These are phyloP conservation scores for Hypholoma sublateritium DNA, from an alignment of 768 basidiomycete genomes.

Conservation along the genomic window DNA sequence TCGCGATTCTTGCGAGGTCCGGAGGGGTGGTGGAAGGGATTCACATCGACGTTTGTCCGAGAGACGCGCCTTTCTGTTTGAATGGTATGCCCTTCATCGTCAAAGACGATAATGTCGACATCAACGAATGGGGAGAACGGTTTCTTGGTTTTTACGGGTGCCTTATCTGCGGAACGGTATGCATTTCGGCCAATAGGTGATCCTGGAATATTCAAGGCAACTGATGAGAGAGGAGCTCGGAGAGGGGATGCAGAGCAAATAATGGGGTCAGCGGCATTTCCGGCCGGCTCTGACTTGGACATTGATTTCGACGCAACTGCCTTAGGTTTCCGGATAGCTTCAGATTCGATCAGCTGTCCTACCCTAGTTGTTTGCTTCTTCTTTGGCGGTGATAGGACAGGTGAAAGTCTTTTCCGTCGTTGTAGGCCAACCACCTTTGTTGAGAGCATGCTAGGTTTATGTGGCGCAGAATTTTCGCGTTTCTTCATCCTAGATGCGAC, in stretches of 20 bases:
- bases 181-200: conserved; percentile 31
- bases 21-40: conserved; percentile 19
- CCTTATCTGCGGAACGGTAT: conserved; percentile 23
- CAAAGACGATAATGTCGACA: conserved; percentile 68
- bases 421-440: conserved; percentile 39
- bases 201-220: conserved; percentile 29
- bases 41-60: conserved; percentile 39
- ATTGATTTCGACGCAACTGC: conserved; percentile 11
- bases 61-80: conserved; percentile 63
- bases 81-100: conserved; percentile 56
- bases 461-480: conserved; percentile 38
- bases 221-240: conserved; percentile 31
- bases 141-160: conserved; percentile 32
- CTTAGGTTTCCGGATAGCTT: conserved; percentile 6
- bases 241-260: conserved; percentile 22
- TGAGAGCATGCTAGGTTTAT: conserved; percentile 31
- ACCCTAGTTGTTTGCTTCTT: conserved; percentile 30
- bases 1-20: conserved; percentile 6
- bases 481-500: conserved; percentile 48
- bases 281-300: conserved; percentile 15
- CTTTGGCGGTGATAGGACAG: conserved; percentile 32
- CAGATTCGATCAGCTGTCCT: conserved; percentile 30
- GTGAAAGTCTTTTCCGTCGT: conserved; percentile 39
- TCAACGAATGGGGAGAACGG: conserved; percentile 51
- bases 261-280: conserved; percentile 7